Evolutionary conservation across 768 basidiomycete genomes (phyloP), one percentile per base, ranked within the genome.

Genomic region (Saitozyma sp.): DNA sequence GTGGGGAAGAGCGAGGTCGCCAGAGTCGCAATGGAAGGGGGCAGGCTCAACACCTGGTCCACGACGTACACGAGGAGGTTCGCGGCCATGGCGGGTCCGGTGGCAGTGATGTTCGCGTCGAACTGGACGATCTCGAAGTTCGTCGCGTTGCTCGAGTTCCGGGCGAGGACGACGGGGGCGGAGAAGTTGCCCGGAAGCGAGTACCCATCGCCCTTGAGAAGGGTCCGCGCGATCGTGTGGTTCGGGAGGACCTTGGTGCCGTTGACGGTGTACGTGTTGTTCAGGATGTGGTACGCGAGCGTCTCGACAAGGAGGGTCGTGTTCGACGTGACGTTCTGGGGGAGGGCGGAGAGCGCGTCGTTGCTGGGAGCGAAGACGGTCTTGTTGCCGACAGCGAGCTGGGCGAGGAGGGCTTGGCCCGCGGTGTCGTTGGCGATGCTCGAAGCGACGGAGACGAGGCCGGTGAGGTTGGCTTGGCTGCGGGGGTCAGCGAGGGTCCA

Each of bases 141-240:
- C 3, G 81, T 82, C 5, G 82, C 79, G 60, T 70, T 65, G 0
- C 79, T 76, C 11, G 59, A 56, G 63, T 68, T 68, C 50, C 69
- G 67, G 46, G 63, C 29, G 48, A 77, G 60, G 29, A 79, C 75
- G 11, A 79, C 59, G 6, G 74, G 74, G 7, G 64, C 65, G 16
- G 66, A 64, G 7, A 60, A 81, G 65, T 83, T 83, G 7, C 84
- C 88, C 67, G 88, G 87, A 0, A 89, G 83, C 19, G 87, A 84
- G 38, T 83, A 74, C 0, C 79, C 61, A 0, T 83, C 69, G 45
- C 84, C 82, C 49, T 83, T 84, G 49, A 89, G 82, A n/a, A 87
- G 79, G 0, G 88, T 87, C 46, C 86, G 84, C 1, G 86, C 87
- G 58, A 90, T 78, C 0, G 88, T 88, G 65, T 83, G 81, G 67